These are phyloP conservation scores for Craterostigma plantagineum DNA, from an alignment of 257 asterid species.

Conservation along the genomic window DNA sequence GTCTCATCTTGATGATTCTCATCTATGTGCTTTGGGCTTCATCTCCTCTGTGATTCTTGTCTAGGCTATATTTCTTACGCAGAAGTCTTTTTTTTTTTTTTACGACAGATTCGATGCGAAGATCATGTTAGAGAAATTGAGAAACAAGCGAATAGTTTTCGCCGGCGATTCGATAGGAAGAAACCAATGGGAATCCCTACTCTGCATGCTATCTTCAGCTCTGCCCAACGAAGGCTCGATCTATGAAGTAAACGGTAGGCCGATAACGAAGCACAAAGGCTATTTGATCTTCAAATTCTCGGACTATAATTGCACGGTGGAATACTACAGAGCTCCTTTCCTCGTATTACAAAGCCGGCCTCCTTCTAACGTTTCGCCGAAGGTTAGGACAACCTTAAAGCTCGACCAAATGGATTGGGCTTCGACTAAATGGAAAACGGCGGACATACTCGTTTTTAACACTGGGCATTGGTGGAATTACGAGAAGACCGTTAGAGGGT, in stretches of 20 bases:
- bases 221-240: slow-evolving; percentile 30
- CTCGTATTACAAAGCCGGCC: slow-evolving; percentile 84
- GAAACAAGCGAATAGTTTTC: slow-evolving; percentile 64
- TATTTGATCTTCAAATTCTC: slow-evolving; percentile 52
- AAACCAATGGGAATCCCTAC: slow-evolving; percentile 97
- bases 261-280: slow-evolving; percentile 89
- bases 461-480: slow-evolving; percentile 90
- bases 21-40: too few relatives aligned
- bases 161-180: slow-evolving; percentile 97
- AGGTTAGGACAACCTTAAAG: slow-evolving; percentile 52
- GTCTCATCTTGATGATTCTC: too few relatives aligned
- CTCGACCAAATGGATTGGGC: slow-evolving; percentile 79
- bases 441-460: slow-evolving; percentile 58
- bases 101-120: slow-evolving; percentile 64
- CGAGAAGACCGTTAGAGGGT: slow-evolving; percentile 83
- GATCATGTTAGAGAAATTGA: slow-evolving; percentile 53
- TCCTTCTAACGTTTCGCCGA: slow-evolving; percentile 24
- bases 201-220: slow-evolving; percentile 79
- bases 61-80: too few relatives aligned
- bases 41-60: too few relatives aligned
- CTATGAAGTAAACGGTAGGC: slow-evolving; percentile 75
- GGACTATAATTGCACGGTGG: slow-evolving; percentile 82
- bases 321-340: slow-evolving; percentile 78
- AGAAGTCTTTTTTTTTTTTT: too few relatives aligned
- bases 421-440: slow-evolving; percentile 51